These are phyloP conservation scores for Breviolum minutum DNA, from an alignment of 73 alveolate genomes.

Conservation along the genomic window DNA sequence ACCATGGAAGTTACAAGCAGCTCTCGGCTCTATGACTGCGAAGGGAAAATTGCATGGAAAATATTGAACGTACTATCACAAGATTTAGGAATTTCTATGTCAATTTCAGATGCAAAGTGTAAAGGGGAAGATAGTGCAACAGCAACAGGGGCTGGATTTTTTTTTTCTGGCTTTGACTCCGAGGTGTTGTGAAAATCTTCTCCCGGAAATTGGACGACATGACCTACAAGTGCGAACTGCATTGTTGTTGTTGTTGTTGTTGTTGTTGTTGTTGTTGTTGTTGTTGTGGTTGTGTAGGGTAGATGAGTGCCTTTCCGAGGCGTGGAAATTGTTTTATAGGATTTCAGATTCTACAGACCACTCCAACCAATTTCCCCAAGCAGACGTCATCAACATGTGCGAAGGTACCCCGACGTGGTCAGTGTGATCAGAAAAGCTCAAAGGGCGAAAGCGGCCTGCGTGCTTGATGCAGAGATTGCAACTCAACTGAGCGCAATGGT, in stretches of 20 bases:
- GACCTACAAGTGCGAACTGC: conserved; percentile 65
- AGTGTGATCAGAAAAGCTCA: conserved; percentile 15
- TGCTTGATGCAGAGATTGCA: conserved; percentile 77
- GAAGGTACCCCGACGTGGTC: conserved; percentile 85
- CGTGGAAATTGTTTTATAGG: no score
- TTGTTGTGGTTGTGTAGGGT: no score
- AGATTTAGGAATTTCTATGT: no score
- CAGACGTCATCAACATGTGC: not conserved
- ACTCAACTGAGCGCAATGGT: not conserved
- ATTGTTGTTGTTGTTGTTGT: not conserved
- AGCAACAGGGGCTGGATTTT: not conserved
- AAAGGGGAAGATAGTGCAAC: no score
- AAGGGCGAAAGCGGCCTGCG: conserved; percentile 31
- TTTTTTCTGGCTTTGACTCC: not conserved
- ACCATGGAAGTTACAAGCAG: not conserved
- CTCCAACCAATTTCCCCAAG: no score
- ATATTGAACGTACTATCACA: not conserved
- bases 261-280: not conserved
- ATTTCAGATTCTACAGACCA: no score
- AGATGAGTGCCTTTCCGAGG: no score
- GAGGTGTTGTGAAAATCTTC: conserved; percentile 55
- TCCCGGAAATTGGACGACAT: conserved; percentile 94
- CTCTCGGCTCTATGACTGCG: not conserved
- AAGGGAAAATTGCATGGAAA: not conserved
- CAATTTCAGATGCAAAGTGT: no score